Base-by-base conservation (phyloP, 2,329 filamentous ascomycete species). In the Apiospora malaysiana region DNA sequence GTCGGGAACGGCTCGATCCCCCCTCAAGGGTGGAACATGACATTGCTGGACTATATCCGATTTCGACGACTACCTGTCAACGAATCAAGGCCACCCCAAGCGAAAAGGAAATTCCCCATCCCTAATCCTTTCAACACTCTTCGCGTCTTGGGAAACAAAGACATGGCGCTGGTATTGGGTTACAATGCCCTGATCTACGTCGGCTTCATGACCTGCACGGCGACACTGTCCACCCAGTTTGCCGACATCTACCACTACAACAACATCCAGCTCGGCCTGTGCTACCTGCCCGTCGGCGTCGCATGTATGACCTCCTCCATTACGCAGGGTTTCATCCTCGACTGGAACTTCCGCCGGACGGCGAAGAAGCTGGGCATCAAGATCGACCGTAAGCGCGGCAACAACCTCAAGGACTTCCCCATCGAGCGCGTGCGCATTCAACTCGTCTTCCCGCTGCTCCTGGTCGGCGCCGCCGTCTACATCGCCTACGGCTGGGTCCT, bases 261-360 rank as follows among this genome's bases (percentile, higher is more conserved):
- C 73, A 83, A 87, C 59, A 79, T 89, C 16, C 80, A 86, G 73
- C 82, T 87, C 40, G 87, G 87, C 2, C 81, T 89, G 2, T 88
- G 87, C 73, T 89, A 86, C 74, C 80, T 89, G 16, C 87, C 87
- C 0, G 86, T 88, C 68, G 87, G 87, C 0, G 76, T 84, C 2
- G 86, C 86, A 4, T 88, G 85, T 71, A 85, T 82, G 49, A 71
- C 84, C 12, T 83, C 86, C 0, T 83, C 86, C 16, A 74, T 89
- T 37, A 77, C 79, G n/a, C 87, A 89, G 72, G 92, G 93, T 6
- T 85, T 85, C 73, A 76, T 89, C 7, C 81, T 88, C 66, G 87
- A 89, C 79, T 90, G 88, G 85, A 94, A 94, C 79, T 97, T 93
- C 79, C 86, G 89, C 8, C 88, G 92, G 49, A 86, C 90, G 66